Percentiles rank a stretch among this genome's conserved stretches.
phyloP scores from a whole-genome alignment of 139 green algal species.

The Haematococcus sp. region DNA sequence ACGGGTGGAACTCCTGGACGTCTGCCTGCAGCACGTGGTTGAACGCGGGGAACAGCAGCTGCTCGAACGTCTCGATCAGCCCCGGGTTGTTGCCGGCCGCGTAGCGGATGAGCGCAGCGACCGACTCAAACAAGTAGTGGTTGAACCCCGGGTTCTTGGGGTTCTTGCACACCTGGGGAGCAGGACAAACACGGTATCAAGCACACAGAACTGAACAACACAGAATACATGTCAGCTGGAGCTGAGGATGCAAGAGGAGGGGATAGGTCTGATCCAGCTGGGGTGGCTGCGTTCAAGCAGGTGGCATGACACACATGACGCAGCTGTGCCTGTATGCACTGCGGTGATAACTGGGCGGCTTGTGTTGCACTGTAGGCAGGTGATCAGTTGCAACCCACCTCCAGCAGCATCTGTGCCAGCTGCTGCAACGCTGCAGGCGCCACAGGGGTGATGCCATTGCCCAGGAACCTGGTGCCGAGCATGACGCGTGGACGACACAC shows the following conservation, averaged over 20 bases:
- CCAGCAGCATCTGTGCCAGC: conserved; percentile 71
- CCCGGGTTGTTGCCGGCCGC: conserved; percentile 34
- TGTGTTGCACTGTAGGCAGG: no score
- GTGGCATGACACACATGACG: neutral
- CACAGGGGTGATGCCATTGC: conserved; percentile 60
- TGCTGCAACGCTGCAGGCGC: conserved; percentile 46
- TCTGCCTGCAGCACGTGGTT: conserved; percentile 85
- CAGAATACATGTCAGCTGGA: neutral
- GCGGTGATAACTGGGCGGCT: no score
- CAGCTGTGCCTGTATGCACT: no score
- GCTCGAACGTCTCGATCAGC: conserved; percentile 70
- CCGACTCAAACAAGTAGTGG: conserved; percentile 96
- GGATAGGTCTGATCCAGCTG: neutral
- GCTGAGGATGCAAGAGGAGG: neutral
- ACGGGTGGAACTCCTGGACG: conserved; percentile 85
- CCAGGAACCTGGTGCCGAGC: conserved; percentile 72
- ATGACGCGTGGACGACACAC: no score
- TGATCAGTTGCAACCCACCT: conserved; percentile 16
- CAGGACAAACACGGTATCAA: neutral
- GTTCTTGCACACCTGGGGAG: conserved; percentile 81
- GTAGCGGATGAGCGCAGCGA: conserved; percentile 84
- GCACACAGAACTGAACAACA: neutral
- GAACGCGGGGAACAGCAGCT: conserved; percentile 91
- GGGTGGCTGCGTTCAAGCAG: neutral
- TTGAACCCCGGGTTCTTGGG: conserved; percentile 94